Conservation (phyloP, 2,329 filamentous ascomycete genomes). For the Mycosphaerella arachidis region DNA sequence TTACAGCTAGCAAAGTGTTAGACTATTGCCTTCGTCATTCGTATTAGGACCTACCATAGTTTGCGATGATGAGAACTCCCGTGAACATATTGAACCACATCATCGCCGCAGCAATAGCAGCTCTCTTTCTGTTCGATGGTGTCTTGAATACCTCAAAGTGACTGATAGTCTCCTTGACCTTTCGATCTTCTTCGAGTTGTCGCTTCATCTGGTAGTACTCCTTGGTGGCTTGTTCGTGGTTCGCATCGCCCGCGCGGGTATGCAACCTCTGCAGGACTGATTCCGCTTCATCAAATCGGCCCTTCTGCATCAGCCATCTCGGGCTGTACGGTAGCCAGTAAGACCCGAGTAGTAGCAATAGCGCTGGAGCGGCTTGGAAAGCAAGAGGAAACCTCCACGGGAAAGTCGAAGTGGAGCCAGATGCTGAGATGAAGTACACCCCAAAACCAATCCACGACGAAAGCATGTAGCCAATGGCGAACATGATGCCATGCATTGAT, state of each 20-base stretch:
- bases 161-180: slow-evolving; percentile 31
- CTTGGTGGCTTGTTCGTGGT: slow-evolving; percentile 36
- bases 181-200: slow-evolving; percentile 40
- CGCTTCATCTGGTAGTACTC: slow-evolving; percentile 44
- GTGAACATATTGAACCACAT: slow-evolving; percentile 34
- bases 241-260: slow-evolving; percentile 36
- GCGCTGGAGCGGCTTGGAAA: slow-evolving; percentile 39
- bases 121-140: slow-evolving; percentile 37
- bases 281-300: slow-evolving; percentile 25
- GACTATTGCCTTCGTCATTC: background rate
- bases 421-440: slow-evolving; percentile 4
- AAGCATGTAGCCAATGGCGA: slow-evolving; percentile 39
- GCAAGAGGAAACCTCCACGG: slow-evolving; percentile 47
- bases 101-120: slow-evolving; percentile 38
- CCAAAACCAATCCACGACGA: slow-evolving; percentile 35
- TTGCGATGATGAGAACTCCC: slow-evolving; percentile 28
- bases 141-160: slow-evolving; percentile 42
- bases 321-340: slow-evolving; percentile 34
- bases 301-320: slow-evolving; percentile 25
- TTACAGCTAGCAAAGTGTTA: slow-evolving; percentile 1
- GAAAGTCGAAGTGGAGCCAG: slow-evolving; percentile 25
- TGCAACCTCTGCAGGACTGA: slow-evolving; percentile 46
- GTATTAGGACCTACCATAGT: slow-evolving; percentile 35
- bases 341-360: slow-evolving; percentile 39
- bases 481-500: slow-evolving; percentile 40